These are phyloP conservation scores for Peziza echinospora DNA, from an alignment of 495 filamentous ascomycete species.

Conservation along the genomic window DNA sequence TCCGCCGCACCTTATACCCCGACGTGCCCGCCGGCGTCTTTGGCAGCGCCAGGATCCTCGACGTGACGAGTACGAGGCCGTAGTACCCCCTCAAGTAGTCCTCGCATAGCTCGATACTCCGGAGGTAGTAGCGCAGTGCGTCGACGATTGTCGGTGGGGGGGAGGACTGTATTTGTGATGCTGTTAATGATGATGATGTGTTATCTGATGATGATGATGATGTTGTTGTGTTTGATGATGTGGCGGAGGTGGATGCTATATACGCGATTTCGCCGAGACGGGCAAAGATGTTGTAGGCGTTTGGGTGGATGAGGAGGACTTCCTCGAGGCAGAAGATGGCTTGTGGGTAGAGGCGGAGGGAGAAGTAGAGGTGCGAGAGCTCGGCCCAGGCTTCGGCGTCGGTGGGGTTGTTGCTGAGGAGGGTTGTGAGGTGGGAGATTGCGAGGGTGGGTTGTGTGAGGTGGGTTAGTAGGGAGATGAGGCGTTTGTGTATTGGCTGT, in stretches of 20 bases:
- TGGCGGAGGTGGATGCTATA: conserved; percentile 38
- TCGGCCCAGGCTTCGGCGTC: conserved; percentile 92
- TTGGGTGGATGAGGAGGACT: conserved; percentile 65
- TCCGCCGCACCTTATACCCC: conserved; percentile 33
- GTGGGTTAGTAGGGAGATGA: conserved; percentile 55
- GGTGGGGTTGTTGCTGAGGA: conserved; percentile 66
- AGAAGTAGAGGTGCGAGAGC: conserved; percentile 63
- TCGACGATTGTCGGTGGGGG: conserved; percentile 36
- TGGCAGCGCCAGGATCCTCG: conserved; percentile 13
- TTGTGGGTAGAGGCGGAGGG: conserved; percentile 52
- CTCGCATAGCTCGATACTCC: conserved; percentile 83
- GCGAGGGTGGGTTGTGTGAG: conserved; percentile 48
- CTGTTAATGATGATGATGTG: conserved; percentile 1
- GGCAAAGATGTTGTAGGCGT: conserved; percentile 94
- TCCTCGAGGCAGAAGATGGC: conserved; percentile 82
- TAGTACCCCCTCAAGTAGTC: conserved; percentile 84
- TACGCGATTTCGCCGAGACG: conserved; percentile 65
- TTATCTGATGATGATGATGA: conserved; percentile 16
- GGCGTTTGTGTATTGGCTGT: conserved; percentile 70
- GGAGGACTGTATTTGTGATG: conserved; percentile 1
- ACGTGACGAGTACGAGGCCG: conserved; percentile 56
- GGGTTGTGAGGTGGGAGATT: conserved; percentile 43
- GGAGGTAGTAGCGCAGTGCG: conserved; percentile 60
- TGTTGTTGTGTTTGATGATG: too few species aligned
- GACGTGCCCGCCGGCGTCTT: conserved; percentile 26